A percentile compares a stretch with the other conserved stretches of the same genome.
These are phyloP conservation scores for Fusarium buharicum DNA, from an alignment of 2,329 filamentous ascomycete species.

Conservation along the genomic window DNA sequence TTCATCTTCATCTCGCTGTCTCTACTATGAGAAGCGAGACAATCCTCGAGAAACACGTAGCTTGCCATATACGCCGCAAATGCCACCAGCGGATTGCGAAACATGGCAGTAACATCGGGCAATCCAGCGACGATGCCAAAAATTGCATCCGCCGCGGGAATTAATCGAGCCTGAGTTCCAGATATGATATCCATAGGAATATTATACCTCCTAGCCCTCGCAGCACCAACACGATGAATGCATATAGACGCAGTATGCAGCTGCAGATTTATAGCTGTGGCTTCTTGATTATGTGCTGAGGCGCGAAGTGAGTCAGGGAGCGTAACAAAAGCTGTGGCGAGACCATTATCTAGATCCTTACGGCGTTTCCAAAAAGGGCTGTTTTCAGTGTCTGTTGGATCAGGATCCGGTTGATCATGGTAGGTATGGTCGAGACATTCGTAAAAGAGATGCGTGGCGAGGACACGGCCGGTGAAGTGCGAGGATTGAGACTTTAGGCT, in stretches of 20 bases:
- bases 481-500: conserved; percentile 61
- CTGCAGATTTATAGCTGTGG: conserved; percentile 83
- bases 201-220: conserved; percentile 64
- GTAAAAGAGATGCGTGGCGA: conserved; percentile 81
- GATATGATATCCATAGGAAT: conserved; percentile 5
- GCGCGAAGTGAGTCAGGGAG: conserved; percentile 77
- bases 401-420: conserved; percentile 68
- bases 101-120: conserved; percentile 36
- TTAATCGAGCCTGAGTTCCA: conserved; percentile 72
- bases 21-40: conserved; percentile 69
- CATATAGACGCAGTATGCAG: conserved; percentile 87
- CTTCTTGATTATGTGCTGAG: conserved; percentile 73
- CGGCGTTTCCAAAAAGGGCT: conserved; percentile 82
- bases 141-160: conserved; percentile 83
- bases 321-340: conserved; percentile 78
- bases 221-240: conserved; percentile 83
- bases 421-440: conserved; percentile 77
- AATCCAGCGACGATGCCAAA: conserved; percentile 76
- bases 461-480: conserved; percentile 73
- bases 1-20: conserved; percentile 64
- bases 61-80: conserved; percentile 79
- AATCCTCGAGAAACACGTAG: conserved; percentile 76
- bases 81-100: conserved; percentile 76
- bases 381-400: conserved; percentile 57
- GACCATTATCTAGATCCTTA: conserved; percentile 77